Base-by-base conservation (phyloP, 768 basidiomycete species). In the Calvatia gigantea region DNA sequence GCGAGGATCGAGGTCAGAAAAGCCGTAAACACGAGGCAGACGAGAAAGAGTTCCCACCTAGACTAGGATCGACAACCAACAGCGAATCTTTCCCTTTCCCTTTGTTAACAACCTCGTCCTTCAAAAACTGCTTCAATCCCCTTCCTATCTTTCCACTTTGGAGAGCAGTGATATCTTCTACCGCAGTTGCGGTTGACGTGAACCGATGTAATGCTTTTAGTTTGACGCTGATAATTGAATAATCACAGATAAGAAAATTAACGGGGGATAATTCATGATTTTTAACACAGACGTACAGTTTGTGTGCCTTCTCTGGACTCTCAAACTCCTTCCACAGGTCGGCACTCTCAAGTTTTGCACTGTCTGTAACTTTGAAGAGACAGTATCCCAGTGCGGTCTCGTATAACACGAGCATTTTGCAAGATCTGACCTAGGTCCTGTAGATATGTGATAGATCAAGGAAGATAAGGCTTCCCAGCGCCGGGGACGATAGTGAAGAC, bases 361-460 rank as follows among this genome's bases (percentile, higher is more conserved):
- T 78, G 74, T 94, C 88, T 51, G 87, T 87, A 61, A 96, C 81
- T 73, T 97, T 97, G 86, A 99, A 98, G 51, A 99, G 88, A 78
- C 92, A 94, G 79, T 94, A 98, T 73, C 96, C 94, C 73, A 96
- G 84, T 37, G 94, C 84, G 1, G 94, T 94, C 77, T 98, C 97
- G 76, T 94, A 94, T 61, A 99, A 80, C 42, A 98, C 95, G 72
- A 98, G 83, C 94, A 98, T 98, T 72, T 72, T 73, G 61, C 42
- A 11, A 9, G 14, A 8, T 52, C 8, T 23, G 7, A 25, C n/a
- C 14, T n/a, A 41, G 56, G 60, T 52, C 46, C 53, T 29, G 47
- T 42, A 45, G 39, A 47, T 54, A 37, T 28, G 41, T 33, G 9
- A 23, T 41, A 41, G 44, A 57, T 50, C 47, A 56, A 11, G 19